phyloP scores from a whole-genome alignment of 2,329 filamentous ascomycete genomes.

The Delphinella strobiligena region DNA sequence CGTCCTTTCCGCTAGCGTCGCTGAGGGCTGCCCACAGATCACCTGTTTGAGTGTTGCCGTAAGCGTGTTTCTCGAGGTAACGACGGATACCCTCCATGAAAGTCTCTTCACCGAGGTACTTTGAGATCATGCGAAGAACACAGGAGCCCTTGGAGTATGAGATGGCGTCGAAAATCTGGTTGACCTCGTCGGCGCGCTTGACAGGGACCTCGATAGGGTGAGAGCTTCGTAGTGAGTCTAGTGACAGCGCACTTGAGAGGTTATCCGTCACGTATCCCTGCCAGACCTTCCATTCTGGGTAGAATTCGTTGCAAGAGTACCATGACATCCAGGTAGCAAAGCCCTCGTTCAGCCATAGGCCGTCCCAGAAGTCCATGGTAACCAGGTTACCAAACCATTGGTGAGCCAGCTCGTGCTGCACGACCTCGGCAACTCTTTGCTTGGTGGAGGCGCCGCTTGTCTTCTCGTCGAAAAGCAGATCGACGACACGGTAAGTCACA shows the following conservation, averaged over 20 bases:
- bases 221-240: conserved; percentile 86
- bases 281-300: conserved; percentile 98
- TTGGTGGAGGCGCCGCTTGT: conserved; percentile 78
- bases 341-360: conserved; percentile 84
- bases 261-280: conserved; percentile 89
- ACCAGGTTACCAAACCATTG: conserved; percentile 98
- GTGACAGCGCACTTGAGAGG: conserved; percentile 71
- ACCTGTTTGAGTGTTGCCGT: conserved; percentile 81
- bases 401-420: conserved; percentile 93
- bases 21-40: conserved; percentile 84
- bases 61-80: conserved; percentile 95
- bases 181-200: conserved; percentile 89
- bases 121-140: conserved; percentile 93
- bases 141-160: conserved; percentile 96
- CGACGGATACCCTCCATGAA: conserved; percentile 86
- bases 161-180: conserved; percentile 96
- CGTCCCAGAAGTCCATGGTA: conserved; percentile 97
- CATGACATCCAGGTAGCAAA: conserved; percentile 89
- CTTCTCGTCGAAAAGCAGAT: conserved; percentile 84
- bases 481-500: conserved; percentile 87
- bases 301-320: conserved; percentile 91
- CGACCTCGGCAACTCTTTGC: conserved; percentile 86
- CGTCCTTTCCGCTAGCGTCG: conserved; percentile 81
- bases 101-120: conserved; percentile 79
- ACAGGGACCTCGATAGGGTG: conserved; percentile 95